These are phyloP conservation scores for Bothriochloa decipiens DNA, from an alignment of 176 grass and related monocot genomes.

Conservation along the genomic window DNA sequence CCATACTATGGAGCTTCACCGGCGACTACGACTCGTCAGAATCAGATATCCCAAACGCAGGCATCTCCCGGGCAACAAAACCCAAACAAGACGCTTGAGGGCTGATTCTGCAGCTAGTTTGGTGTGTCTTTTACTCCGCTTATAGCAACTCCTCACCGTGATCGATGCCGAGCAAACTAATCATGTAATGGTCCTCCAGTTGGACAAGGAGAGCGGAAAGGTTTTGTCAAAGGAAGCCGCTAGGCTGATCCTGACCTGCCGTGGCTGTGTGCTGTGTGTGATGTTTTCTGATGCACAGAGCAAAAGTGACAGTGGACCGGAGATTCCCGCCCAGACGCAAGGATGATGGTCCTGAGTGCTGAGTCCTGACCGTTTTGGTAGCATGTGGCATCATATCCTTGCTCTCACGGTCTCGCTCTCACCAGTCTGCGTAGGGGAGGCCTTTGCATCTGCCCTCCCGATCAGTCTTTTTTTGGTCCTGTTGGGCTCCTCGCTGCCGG, in stretches of 20 bases:
- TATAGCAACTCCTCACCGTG: not conserved
- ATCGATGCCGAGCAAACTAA: not conserved
- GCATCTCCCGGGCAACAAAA: not conserved
- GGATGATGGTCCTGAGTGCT: constrained; percentile 34
- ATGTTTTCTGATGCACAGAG: constrained; percentile 29
- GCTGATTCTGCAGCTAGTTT: not conserved
- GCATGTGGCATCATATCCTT: not conserved
- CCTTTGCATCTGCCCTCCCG: not conserved
- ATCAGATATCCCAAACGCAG: not conserved
- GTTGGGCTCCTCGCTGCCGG: not conserved
- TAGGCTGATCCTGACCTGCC: constrained; percentile 14
- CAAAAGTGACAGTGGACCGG: constrained; percentile 1
- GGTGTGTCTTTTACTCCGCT: not conserved
- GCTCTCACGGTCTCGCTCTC: not conserved
- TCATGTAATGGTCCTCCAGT: not conserved
- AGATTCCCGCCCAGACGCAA: not conserved
- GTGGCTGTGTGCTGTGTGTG: not conserved
- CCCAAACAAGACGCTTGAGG: constrained; percentile 1
- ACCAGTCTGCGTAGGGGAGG: not conserved
- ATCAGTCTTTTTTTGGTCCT: not conserved
- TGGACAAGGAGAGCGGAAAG: constrained; percentile 6
- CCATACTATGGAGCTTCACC: constrained; percentile 46
- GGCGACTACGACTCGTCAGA: not conserved
- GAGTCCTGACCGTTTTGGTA: constrained; percentile 12
- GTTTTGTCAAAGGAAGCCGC: not conserved